Evolutionary conservation across 1,284 basidiomycete genomes (phyloP).

Genomic region (Thecaphora thlaspeos): DNA sequence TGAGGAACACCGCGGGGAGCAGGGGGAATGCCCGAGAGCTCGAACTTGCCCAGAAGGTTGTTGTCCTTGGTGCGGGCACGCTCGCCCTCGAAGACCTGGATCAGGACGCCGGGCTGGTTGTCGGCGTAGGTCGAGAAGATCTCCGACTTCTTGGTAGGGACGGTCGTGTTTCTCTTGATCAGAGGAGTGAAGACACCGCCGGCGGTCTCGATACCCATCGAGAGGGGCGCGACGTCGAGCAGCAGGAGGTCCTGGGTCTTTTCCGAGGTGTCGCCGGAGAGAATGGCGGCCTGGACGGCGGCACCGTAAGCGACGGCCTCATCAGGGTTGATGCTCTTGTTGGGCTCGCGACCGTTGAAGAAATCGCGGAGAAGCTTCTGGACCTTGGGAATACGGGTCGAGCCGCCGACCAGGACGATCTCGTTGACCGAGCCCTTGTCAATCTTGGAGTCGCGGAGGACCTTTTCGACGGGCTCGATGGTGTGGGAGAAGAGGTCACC

Average conservation of each 20-base stretch:
- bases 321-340: constrained; percentile 88
- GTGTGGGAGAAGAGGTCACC: constrained; percentile 96
- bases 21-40: constrained; percentile 94
- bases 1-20: constrained; percentile 98
- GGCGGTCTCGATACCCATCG: constrained; percentile 93
- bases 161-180: constrained; percentile 97
- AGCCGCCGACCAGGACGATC: constrained; percentile 96
- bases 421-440: constrained; percentile 87
- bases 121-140: constrained; percentile 98
- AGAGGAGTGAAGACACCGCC: constrained; percentile 98
- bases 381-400: constrained; percentile 96
- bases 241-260: constrained; percentile 95
- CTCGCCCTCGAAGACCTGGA: constrained; percentile 99
- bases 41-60: constrained; percentile 98
- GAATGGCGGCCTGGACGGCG: constrained; percentile 96
- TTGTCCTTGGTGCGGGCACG: constrained; percentile 99
- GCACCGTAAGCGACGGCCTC: constrained; percentile 99
- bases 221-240: constrained; percentile 93
- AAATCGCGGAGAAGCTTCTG: constrained; percentile 97
- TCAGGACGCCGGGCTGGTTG: constrained; percentile 98
- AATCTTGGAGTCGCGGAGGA: constrained; percentile 95
- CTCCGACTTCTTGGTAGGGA: constrained; percentile 98
- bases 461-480: constrained; percentile 97
- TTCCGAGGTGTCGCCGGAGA: constrained; percentile 96
- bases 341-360: constrained; percentile 76